phyloP scores from a whole-genome alignment of 2,329 filamentous ascomycete genomes.

The Pestalotiopsis sp. region DNA sequence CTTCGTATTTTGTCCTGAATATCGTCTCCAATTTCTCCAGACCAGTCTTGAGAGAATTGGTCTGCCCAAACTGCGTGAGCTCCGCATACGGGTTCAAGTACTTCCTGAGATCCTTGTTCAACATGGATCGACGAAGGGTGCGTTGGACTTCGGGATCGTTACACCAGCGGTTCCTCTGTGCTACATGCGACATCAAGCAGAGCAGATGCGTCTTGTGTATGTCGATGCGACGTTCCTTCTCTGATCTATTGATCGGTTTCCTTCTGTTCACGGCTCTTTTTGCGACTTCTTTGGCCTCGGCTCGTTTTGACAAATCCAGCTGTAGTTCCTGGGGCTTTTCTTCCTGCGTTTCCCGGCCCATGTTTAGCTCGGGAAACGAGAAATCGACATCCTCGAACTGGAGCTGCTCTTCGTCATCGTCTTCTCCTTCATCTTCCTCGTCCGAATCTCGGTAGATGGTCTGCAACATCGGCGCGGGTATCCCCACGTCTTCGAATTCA shows the following conservation, averaged over 20 bases:
- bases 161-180: slow-evolving; percentile 84
- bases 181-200: slow-evolving; percentile 76
- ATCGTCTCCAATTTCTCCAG: slow-evolving; percentile 66
- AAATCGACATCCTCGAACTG: slow-evolving; percentile 52
- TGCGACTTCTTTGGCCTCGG: slow-evolving; percentile 29
- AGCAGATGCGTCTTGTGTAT: slow-evolving; percentile 87
- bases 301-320: slow-evolving; percentile 53
- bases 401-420: slow-evolving; percentile 42
- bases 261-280: slow-evolving; percentile 39
- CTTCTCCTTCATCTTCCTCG: slow-evolving; percentile 39
- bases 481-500: slow-evolving; percentile 50
- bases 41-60: slow-evolving; percentile 76
- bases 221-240: slow-evolving; percentile 61
- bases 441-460: slow-evolving; percentile 51
- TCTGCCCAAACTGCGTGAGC: slow-evolving; percentile 72
- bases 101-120: slow-evolving; percentile 64
- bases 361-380: slow-evolving; percentile 23
- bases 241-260: slow-evolving; percentile 54
- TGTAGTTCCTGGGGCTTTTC: slow-evolving; percentile 37
- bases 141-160: slow-evolving; percentile 72
- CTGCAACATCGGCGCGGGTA: slow-evolving; percentile 50
- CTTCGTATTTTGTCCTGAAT: slow-evolving; percentile 69
- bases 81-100: slow-evolving; percentile 69
- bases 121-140: slow-evolving; percentile 56
- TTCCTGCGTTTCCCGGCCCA: slow-evolving; percentile 14